Base-by-base conservation (phyloP, 2,329 filamentous ascomycete species). In the Alternaria ventricosa region DNA sequence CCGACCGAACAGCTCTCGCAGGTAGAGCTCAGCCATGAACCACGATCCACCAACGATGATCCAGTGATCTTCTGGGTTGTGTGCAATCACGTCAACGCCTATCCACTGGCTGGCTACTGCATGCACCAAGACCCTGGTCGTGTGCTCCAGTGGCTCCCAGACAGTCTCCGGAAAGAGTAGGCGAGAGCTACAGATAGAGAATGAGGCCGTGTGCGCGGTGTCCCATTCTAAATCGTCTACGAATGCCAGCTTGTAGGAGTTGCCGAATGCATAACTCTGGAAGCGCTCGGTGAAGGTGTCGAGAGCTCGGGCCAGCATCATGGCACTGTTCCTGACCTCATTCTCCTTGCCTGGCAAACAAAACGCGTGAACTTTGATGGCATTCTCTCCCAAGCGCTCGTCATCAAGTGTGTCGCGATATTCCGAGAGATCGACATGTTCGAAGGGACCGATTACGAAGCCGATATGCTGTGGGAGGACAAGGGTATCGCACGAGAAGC, bases 11-110 rank as follows among this genome's bases (percentile, higher is more conserved):
- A 99, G 85, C 69, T 89, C 90, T 78, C 90, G 93, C 87, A 98
- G 92, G 80, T 97, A 97, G 5, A 93, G 87, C 71, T 97, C 95
- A 1, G 95, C 94, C 87, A 99, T 97, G 83, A 93, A 99, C 83
- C 95, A 94, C 1, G 95, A 92, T 50, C 96, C 91, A 13, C 95
- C 96, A 57, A 96, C 87, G 12, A 95, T 90, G 20, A 96, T 89
- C 96, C 96, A 99, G 57, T 90, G 88, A 78, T 99, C 96, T 55
- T 87, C 86, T 18, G 90, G 88, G 44, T 91, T 89, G 75, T 94
- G 92, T 0, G 96, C 91, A 51, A 97, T 90, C 69, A 99, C 92
- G 75, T 94, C 94, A 67, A 99, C 91, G 15, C 96, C 96, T 68
- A 96, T 92, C 92, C 95, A 99, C 78, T 99, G 96, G 63, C 90